Conservation (phyloP, 371 early-diverging fungal genomes). For the Syncephalastrum monosporum region DNA sequence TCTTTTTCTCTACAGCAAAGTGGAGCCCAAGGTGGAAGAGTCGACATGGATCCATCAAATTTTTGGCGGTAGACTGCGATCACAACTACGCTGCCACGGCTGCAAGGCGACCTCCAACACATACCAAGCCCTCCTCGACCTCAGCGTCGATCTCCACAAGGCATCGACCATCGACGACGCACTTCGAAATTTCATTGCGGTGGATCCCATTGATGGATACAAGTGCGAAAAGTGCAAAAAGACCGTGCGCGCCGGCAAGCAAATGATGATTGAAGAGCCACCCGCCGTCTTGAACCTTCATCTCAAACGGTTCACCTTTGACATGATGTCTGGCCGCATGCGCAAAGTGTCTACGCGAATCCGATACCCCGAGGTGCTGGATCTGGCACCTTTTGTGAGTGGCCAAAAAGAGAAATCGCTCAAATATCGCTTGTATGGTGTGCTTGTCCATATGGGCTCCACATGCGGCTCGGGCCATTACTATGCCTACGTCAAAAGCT, state of each 20-base stretch:
- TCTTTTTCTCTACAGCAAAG: conserved; percentile 41
- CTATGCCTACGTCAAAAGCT: conserved; percentile 61
- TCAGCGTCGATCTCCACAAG: conserved; percentile 73
- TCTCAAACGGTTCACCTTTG: conserved; percentile 62
- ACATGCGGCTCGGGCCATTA: conserved; percentile 83
- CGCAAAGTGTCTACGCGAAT: conserved; percentile 65
- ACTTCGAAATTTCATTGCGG: conserved; percentile 65
- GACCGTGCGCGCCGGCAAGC: conserved; percentile 73
- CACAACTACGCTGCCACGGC: conserved; percentile 70
- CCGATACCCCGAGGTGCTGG: conserved; percentile 45
- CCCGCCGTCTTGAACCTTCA: conserved; percentile 59
- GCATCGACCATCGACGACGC: conserved; percentile 64
- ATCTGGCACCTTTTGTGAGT: conserved; percentile 54
- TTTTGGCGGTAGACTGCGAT: conserved; percentile 83
- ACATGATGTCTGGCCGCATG: conserved; percentile 40
- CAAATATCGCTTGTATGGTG: conserved; percentile 70
- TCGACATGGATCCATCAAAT: conserved; percentile 75
- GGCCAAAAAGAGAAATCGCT: conserved; percentile 18
- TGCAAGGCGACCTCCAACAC: conserved; percentile 80
- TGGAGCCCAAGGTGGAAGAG: conserved; percentile 69
- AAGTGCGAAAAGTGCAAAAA: conserved; percentile 54
- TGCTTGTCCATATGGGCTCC: conserved; percentile 74
- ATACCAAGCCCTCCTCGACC: conserved; percentile 73
- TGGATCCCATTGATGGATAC: conserved; percentile 23
- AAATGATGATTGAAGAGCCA: conserved; percentile 67